Conservation (phyloP, 176 grass and related monocot genomes). For the Ensete glaucum region DNA sequence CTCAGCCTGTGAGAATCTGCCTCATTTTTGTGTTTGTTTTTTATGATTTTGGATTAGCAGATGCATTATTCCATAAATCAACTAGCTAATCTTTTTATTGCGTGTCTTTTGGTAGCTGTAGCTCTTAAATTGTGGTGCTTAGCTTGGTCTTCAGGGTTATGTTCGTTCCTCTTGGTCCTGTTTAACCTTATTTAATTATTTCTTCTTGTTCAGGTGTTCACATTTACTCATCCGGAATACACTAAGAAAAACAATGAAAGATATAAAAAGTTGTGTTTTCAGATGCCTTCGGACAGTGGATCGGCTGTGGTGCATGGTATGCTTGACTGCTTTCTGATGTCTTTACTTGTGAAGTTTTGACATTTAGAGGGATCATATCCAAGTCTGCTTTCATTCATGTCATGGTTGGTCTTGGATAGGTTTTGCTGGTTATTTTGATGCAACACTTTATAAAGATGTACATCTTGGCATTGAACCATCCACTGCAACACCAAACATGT, state of each 20-base stretch:
- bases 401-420: constrained; percentile 33
- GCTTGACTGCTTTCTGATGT: neutral
- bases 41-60: neutral
- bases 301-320: constrained; percentile 86
- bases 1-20: constrained; percentile 48
- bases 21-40: neutral
- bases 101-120: constrained; percentile 4
- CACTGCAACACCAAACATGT: constrained; percentile 95
- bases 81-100: neutral
- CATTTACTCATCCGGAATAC: constrained; percentile 72
- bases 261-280: constrained; percentile 80
- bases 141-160: constrained; percentile 6
- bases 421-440: constrained; percentile 97
- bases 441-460: constrained; percentile 78
- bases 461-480: constrained; percentile 94
- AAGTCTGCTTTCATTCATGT: neutral
- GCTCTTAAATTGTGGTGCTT: neutral
- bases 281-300: constrained; percentile 59
- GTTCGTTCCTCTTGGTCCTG: constrained; percentile 8
- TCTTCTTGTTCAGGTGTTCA: constrained; percentile 47
- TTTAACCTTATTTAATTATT: neutral
- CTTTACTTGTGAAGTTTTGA: neutral
- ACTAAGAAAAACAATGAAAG: constrained; percentile 62
- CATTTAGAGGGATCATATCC: neutral
- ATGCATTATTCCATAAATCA: neutral